A percentile compares a stretch with the other conserved stretches of the same genome.
Evolutionary conservation across 345 rosid species (phyloP).

Genomic region (Raphanus sativus): DNA sequence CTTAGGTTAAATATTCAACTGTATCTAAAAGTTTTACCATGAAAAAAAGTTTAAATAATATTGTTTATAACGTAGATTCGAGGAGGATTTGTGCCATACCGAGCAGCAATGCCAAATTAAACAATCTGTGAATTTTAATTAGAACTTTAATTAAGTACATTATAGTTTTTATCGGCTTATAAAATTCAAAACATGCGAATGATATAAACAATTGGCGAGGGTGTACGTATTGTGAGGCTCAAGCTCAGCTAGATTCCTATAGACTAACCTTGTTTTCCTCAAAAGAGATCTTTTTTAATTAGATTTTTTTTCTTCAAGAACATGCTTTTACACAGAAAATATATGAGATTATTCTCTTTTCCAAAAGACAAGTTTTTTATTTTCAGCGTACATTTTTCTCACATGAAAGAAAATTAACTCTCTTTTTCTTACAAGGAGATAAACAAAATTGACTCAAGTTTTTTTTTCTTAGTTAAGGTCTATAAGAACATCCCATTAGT

Average conservation of each 20-base stretch:
- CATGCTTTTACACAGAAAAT: slow-evolving; percentile 27
- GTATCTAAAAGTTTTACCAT: neutral
- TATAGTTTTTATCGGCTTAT: neutral
- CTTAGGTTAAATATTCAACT: neutral
- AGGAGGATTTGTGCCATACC: neutral
- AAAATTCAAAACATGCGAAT: neutral
- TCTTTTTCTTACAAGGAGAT: neutral
- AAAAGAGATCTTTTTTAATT: neutral
- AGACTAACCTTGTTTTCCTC: slow-evolving; percentile 40
- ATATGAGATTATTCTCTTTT: slow-evolving; percentile 5
- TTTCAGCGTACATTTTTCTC: neutral
- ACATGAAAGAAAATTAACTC: neutral
- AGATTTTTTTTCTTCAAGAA: neutral
- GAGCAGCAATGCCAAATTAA: neutral
- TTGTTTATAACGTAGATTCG: neutral
- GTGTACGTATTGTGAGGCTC: slow-evolving; percentile 39
- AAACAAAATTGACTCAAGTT: neutral
- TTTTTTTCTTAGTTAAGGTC: neutral
- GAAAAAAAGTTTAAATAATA: neutral
- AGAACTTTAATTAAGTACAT: neutral
- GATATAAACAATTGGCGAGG: slow-evolving; percentile 20
- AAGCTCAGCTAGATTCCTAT: slow-evolving; percentile 39
- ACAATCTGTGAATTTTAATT: neutral
- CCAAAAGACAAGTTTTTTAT: no score
- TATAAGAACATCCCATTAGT: no score